These are phyloP conservation scores for Citrus sp. DNA, from an alignment of 345 rosid genomes.

Conservation along the genomic window DNA sequence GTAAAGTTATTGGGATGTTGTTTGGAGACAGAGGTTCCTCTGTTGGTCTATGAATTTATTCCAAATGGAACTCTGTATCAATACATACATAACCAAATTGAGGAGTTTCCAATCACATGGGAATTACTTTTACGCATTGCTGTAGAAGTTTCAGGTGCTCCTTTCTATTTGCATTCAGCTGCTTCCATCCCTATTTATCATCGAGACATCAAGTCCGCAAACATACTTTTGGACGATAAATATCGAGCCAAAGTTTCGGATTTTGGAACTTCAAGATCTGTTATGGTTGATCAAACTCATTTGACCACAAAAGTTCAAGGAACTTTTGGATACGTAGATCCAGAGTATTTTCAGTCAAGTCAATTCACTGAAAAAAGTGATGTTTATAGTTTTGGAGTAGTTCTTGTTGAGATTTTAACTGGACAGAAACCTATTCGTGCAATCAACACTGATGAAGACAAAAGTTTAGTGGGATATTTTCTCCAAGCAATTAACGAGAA, in stretches of 20 bases:
- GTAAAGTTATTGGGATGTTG: neutral
- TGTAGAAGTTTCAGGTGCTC: neutral
- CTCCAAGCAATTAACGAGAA: constrained; percentile 5
- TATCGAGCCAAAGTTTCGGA: neutral
- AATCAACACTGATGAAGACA: neutral
- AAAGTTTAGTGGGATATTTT: neutral
- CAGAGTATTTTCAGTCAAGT: neutral
- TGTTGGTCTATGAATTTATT: neutral
- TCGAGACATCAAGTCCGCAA: neutral
- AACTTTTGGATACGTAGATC: neutral
- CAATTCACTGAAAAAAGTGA: neutral
- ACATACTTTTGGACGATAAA: neutral
- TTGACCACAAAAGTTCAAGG: constrained; percentile 1
- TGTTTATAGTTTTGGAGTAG: neutral
- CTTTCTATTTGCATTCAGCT: constrained; percentile 13
- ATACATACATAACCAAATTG: neutral
- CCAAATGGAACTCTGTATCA: neutral
- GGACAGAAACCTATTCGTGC: neutral
- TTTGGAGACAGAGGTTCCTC: neutral
- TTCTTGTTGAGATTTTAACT: neutral
- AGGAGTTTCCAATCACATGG: constrained; percentile 4
- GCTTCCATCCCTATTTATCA: constrained; percentile 8
- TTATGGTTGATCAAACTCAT: neutral
- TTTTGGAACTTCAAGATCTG: neutral
- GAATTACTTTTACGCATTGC: constrained; percentile 11